Evolutionary conservation across 1,139 yeast genomes (phyloP), one percentile per base, ranked within the genome.

Genomic region (Yamadazyma aaseri): DNA sequence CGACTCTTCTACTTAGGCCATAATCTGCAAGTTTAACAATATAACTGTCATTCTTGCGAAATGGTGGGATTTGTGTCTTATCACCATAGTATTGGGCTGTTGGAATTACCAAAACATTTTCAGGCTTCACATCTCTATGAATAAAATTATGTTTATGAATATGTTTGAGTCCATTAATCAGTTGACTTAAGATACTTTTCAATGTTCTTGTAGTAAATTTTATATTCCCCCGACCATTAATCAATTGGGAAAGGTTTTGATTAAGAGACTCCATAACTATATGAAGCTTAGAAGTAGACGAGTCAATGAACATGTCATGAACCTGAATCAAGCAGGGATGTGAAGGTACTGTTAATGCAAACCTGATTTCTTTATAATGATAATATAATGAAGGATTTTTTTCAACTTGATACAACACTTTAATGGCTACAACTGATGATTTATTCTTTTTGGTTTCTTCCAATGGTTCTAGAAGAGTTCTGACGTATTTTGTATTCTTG

Each of bases 231-330:
- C 90, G 65, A 17, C 75, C 63, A 41, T 71, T 76, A 71, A 85
- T 81, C 49, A 84, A 66, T 53, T 86, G 89, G 49, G 79, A 80
- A 38, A 92, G 65, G 51, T 82, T 87, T 58, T 81, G 87, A 46
- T 82, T 86, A 86, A 90, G 76, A 17, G 82, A 73, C 56, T 92
- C 97, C 95, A 90, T 87, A 5, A 85, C 83, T 28, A 90, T 85
- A 51, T 86, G 89, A 38, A 87, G 68, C 45, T 76, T 77, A 45
- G 65, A 72, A 29, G 71, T 60, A 8, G 51, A 43, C 30, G 73
- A 67, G 57, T 89, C 96, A 36, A 85, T 71, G 51, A 90, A 86
- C 51, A 89, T 70, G 49, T 90, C 96, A 57, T 75, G 78, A 2
- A 89, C 72, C 44, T 79, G 84, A 11, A 90, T 81, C 36, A 92